A percentile compares a stretch with the other conserved stretches of the same genome.
These are phyloP conservation scores for Trypanosoma caninum DNA, from an alignment of 208 protist genomes.

Conservation along the genomic window DNA sequence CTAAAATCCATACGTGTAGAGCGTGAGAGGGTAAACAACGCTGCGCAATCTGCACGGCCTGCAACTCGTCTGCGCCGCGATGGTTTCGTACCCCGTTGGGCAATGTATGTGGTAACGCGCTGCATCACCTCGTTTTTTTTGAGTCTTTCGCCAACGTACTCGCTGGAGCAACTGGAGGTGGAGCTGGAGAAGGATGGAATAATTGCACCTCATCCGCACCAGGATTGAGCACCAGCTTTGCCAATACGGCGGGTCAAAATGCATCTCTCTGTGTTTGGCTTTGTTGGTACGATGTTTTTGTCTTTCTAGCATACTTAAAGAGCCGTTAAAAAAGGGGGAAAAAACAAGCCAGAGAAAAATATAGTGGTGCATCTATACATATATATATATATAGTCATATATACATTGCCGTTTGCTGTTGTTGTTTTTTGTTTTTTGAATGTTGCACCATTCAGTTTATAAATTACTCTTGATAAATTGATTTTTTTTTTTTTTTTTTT, in stretches of 20 bases:
- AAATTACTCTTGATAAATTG: too few species aligned
- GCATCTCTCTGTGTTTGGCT: not conserved
- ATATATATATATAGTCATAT: too few species aligned
- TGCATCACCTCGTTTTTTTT: slow-evolving; percentile 60
- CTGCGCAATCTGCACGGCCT: not conserved
- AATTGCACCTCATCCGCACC: slow-evolving; percentile 20
- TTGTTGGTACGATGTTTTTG: not conserved
- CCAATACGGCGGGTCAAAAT: not conserved
- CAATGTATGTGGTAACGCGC: slow-evolving; percentile 52
- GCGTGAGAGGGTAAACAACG: not conserved
- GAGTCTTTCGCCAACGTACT: slow-evolving; percentile 69
- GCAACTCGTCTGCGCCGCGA: not conserved
- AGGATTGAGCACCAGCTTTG: not conserved
- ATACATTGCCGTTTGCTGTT: too few species aligned
- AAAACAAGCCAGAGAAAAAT: too few species aligned
- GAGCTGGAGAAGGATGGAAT: slow-evolving; percentile 66
- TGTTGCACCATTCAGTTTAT: too few species aligned
- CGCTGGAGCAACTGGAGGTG: slow-evolving; percentile 50
- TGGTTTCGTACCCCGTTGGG: slow-evolving; percentile 25
- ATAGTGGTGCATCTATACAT: too few species aligned
- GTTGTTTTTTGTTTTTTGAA: too few species aligned
- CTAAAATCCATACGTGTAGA: slow-evolving; percentile 11
- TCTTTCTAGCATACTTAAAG: too few species aligned
- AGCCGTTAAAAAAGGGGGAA: too few species aligned
- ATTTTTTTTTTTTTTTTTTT: too few species aligned